Conservation (phyloP, 2,329 filamentous ascomycete genomes). For the Escovopsis sp. region DNA sequence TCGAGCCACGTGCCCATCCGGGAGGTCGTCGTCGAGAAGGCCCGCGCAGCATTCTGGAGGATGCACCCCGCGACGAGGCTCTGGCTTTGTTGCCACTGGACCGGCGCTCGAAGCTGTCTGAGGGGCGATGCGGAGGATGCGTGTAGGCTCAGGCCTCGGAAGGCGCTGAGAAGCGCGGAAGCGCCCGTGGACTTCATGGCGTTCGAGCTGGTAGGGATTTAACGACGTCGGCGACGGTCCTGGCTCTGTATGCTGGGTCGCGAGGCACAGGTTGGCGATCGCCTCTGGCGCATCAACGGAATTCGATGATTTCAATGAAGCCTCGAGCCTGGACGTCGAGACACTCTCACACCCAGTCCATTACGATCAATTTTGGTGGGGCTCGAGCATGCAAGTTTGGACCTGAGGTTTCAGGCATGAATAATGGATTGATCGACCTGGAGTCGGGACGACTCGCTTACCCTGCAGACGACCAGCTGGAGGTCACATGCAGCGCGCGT, state of each 20-base stretch:
- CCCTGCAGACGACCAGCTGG: too few relatives aligned
- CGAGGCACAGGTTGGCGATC: neutral
- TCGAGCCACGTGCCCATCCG: conserved; percentile 62
- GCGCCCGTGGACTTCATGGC: conserved; percentile 31
- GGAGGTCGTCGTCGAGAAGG: conserved; percentile 56
- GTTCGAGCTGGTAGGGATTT: conserved; percentile 8
- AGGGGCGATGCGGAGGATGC: conserved; percentile 21
- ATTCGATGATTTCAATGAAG: too few relatives aligned
- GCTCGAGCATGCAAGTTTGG: conserved; percentile 1
- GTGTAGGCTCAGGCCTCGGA: conserved; percentile 34
- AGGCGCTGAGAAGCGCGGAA: conserved; percentile 32
- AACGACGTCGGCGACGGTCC: too few relatives aligned
- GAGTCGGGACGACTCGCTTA: too few relatives aligned
- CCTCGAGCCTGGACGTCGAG: conserved; percentile 23
- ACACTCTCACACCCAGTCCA: conserved; percentile 2
- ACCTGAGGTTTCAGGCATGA: conserved; percentile 13
- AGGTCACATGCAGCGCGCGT: conserved; percentile 29
- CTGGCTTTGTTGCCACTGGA: conserved; percentile 15
- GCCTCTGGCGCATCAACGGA: too few relatives aligned
- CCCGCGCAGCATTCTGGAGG: conserved; percentile 35
- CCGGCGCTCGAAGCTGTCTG: conserved; percentile 21
- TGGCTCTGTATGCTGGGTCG: too few relatives aligned
- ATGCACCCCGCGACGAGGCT: conserved; percentile 9
- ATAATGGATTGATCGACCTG: too few relatives aligned
- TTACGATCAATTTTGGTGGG: too few relatives aligned